Percentiles rank a stretch among this genome's conserved stretches.
Conservation (phyloP, 495 filamentous ascomycete genomes). For the Xylaria grammica region DNA sequence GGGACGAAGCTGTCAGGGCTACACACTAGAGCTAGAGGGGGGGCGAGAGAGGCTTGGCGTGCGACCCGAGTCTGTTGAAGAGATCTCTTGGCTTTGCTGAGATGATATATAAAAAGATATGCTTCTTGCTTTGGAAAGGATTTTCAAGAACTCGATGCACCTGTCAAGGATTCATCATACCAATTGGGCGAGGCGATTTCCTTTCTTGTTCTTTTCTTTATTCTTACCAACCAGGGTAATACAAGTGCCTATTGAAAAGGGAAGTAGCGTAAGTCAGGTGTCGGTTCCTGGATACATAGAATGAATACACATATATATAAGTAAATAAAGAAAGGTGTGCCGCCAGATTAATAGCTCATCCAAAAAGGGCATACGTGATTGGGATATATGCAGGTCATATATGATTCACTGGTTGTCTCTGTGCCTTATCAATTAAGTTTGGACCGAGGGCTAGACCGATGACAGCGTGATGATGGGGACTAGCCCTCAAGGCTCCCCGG, state of each 20-base stretch:
- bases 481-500: too few relatives aligned
- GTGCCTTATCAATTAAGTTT: constrained; percentile 9
- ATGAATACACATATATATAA: too few relatives aligned
- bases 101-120: neutral
- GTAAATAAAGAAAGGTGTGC: neutral
- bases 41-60: constrained; percentile 14
- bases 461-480: constrained; percentile 1
- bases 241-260: too few relatives aligned
- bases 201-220: neutral
- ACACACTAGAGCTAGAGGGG: too few relatives aligned
- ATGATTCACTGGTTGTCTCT: neutral
- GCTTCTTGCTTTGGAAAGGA: constrained; percentile 5
- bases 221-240: neutral
- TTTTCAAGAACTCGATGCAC: neutral
- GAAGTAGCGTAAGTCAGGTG: neutral
- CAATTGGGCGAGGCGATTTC: neutral
- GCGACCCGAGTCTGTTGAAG: neutral
- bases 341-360: neutral
- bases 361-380: neutral
- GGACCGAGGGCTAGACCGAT: neutral
- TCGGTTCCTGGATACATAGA: neutral
- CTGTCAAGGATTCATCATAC: neutral
- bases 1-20: too few relatives aligned
- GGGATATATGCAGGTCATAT: constrained; percentile 13
- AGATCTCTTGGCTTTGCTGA: constrained; percentile 19